Percentiles rank a stretch among this genome's conserved stretches.
phyloP scores from a whole-genome alignment of 768 basidiomycete genomes.

The Naganishia kalamii region DNA sequence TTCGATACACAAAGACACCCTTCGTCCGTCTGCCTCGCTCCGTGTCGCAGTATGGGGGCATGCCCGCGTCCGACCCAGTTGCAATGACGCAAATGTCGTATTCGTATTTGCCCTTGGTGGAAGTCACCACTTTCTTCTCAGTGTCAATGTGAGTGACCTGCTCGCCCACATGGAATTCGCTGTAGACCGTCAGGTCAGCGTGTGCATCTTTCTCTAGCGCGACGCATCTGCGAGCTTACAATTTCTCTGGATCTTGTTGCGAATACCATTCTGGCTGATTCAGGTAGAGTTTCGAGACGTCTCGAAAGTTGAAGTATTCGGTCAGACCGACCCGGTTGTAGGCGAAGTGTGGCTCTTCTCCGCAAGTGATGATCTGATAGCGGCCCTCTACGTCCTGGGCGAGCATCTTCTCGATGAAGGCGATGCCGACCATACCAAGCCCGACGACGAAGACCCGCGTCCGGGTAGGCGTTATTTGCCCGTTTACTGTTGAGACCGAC shows the following conservation, averaged over 20 bases:
- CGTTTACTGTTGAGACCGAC: slow-evolving; percentile 2
- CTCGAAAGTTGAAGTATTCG: slow-evolving; percentile 60
- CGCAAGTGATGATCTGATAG: slow-evolving; percentile 58
- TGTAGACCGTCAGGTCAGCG: not conserved
- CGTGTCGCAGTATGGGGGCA: slow-evolving; percentile 57
- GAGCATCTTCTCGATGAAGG: slow-evolving; percentile 66
- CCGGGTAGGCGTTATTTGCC: slow-evolving; percentile 11
- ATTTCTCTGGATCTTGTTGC: slow-evolving; percentile 56
- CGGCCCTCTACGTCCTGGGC: slow-evolving; percentile 53
- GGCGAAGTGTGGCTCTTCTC: slow-evolving; percentile 52
- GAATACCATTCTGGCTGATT: slow-evolving; percentile 59
- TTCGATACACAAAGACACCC: slow-evolving; percentile 68
- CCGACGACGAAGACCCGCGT: slow-evolving; percentile 50
- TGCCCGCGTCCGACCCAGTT: slow-evolving; percentile 61
- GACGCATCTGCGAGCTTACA: slow-evolving; percentile 38
- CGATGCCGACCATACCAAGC: slow-evolving; percentile 63
- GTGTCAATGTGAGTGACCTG: slow-evolving; percentile 39
- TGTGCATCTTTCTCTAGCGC: slow-evolving; percentile 46
- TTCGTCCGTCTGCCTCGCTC: slow-evolving; percentile 48
- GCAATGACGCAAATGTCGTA: slow-evolving; percentile 65
- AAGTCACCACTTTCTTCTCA: slow-evolving; percentile 50
- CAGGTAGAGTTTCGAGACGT: slow-evolving; percentile 58
- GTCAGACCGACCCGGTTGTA: slow-evolving; percentile 49
- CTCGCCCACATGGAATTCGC: slow-evolving; percentile 39
- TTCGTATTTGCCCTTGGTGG: slow-evolving; percentile 49